Percentiles rank a stretch among this genome's conserved stretches.
Evolutionary conservation across 2,329 filamentous ascomycete species (phyloP).

Genomic region (Pseudocercospora vitis): DNA sequence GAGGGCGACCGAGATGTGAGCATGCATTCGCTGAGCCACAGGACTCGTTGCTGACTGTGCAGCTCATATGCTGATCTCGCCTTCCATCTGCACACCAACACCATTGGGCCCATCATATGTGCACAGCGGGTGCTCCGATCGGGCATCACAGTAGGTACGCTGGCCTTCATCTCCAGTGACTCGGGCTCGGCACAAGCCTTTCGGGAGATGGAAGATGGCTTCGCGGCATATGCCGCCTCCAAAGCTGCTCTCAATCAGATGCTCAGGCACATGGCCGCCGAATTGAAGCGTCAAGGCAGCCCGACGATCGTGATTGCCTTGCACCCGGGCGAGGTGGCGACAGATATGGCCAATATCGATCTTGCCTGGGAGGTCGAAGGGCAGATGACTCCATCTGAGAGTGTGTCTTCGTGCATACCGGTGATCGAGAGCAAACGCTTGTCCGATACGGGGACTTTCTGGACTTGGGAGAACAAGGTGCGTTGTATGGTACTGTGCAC

Average conservation of each 20-base stretch:
- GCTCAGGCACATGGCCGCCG: constrained; percentile 56
- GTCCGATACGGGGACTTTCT: constrained; percentile 56
- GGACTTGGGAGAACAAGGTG: constrained; percentile 58
- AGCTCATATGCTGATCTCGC: constrained; percentile 56
- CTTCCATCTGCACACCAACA: constrained; percentile 58
- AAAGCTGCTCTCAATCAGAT: constrained; percentile 60
- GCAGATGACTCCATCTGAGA: constrained; percentile 52
- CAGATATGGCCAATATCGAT: constrained; percentile 55
- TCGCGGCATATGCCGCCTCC: constrained; percentile 58
- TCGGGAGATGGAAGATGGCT: constrained; percentile 58
- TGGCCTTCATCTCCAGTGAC: constrained; percentile 60
- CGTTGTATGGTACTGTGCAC: no score
- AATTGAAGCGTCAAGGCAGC: constrained; percentile 53
- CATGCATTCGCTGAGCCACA: constrained; percentile 21
- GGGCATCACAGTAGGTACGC: constrained; percentile 49
- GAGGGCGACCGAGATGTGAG: constrained; percentile 54
- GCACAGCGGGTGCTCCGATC: constrained; percentile 54
- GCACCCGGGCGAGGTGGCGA: constrained; percentile 59
- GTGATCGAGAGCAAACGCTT: constrained; percentile 53
- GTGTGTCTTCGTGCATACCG: constrained; percentile 51
- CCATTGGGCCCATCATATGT: constrained; percentile 59
- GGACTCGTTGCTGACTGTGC: constrained; percentile 1
- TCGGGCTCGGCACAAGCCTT: constrained; percentile 55
- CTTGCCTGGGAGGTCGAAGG: constrained; percentile 55
- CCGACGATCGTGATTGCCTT: constrained; percentile 54